phyloP scores from a whole-genome alignment of 139 green algal species.

The Chlorella ohadii region DNA sequence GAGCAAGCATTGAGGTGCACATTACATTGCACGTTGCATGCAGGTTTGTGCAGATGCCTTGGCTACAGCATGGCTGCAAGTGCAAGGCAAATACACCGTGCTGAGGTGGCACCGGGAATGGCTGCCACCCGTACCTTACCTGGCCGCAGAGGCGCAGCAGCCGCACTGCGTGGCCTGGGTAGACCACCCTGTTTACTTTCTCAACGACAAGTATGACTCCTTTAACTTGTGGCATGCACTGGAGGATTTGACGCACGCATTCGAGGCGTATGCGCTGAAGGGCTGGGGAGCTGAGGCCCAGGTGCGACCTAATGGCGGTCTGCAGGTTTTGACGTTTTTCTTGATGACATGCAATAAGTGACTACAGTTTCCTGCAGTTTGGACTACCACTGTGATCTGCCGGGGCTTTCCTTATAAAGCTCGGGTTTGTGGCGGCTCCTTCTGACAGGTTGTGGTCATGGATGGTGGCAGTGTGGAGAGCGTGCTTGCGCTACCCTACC shows the following conservation, averaged over 20 bases:
- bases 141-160: neutral
- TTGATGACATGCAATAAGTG: too few relatives aligned
- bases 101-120: too few relatives aligned
- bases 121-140: too few relatives aligned
- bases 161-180: constrained; percentile 8
- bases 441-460: constrained; percentile 1
- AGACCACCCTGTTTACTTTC: constrained; percentile 3
- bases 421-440: too few relatives aligned
- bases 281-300: constrained; percentile 2
- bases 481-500: neutral
- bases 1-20: neutral
- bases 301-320: neutral
- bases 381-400: too few relatives aligned
- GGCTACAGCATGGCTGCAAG: too few relatives aligned
- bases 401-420: too few relatives aligned
- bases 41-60: too few relatives aligned
- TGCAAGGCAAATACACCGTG: too few relatives aligned
- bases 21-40: too few relatives aligned
- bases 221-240: constrained; percentile 9
- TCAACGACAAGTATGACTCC: neutral
- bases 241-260: constrained; percentile 20
- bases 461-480: neutral
- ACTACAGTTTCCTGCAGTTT: too few relatives aligned
- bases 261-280: neutral
- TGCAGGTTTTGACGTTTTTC: too few relatives aligned